phyloP scores from a whole-genome alignment of 352 stramenopile species.

The Phytophthora pseudosyringae region DNA sequence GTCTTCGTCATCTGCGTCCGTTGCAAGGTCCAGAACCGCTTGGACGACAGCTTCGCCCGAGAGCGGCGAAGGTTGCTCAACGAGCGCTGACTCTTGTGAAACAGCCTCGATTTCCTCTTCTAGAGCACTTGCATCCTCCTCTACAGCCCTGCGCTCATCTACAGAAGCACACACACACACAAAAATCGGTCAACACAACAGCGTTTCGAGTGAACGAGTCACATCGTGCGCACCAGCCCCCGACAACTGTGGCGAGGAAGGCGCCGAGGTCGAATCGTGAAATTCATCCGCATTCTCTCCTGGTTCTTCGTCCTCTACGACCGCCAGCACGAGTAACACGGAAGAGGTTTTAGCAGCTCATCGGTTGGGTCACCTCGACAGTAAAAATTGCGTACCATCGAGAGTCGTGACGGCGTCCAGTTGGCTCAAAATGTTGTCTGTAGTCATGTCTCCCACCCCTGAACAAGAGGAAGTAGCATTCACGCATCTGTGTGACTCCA shows the following conservation, averaged over 20 bases:
- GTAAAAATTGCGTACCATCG: slow-evolving; percentile 22
- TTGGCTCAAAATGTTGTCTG: slow-evolving; percentile 47
- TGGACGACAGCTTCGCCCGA: slow-evolving; percentile 26
- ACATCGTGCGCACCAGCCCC: slow-evolving; percentile 6
- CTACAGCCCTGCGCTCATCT: neutral
- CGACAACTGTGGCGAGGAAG: slow-evolving; percentile 3
- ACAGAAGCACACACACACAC: too few species aligned
- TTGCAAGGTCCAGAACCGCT: slow-evolving; percentile 30
- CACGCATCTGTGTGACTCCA: neutral
- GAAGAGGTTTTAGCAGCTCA: too few species aligned
- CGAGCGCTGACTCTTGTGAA: neutral
- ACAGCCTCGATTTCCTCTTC: neutral
- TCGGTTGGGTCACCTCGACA: too few species aligned
- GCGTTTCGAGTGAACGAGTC: too few species aligned
- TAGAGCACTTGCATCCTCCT: neutral
- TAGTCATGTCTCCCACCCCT: slow-evolving; percentile 24
- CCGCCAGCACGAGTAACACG: neutral
- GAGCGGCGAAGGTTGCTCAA: neutral
- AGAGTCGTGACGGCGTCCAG: slow-evolving; percentile 41
- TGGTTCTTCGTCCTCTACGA: slow-evolving; percentile 20
- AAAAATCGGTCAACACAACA: neutral
- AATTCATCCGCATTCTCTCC: slow-evolving; percentile 27
- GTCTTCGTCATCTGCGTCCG: slow-evolving; percentile 1
- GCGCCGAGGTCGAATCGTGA: slow-evolving; percentile 20
- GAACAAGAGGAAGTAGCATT: neutral